Evolutionary conservation across 805 yeast species (phyloP), one percentile per base, ranked within the genome.

Genomic region (Cyberlindnera japonica): DNA sequence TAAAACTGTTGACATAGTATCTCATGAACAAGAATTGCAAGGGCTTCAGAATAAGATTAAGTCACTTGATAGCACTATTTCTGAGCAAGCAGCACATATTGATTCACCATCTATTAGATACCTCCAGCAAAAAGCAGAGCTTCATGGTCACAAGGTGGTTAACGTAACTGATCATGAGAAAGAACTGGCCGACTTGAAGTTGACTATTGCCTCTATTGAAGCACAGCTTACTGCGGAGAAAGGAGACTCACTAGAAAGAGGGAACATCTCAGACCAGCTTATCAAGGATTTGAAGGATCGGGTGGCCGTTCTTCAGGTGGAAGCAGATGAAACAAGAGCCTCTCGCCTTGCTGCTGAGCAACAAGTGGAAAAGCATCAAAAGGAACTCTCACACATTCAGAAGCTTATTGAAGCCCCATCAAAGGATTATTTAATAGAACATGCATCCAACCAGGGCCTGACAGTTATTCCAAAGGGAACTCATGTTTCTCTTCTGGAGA

Each of bases 91-190:
- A 5, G 13, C 11, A 13, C 18, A n/a, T 8, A 7, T 20, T 10
- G 16, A 15, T 5, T 15, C 19, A 13, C 75, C 77, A 9, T 53
- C 64, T 8, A 47, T 55, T 6, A 63, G 54, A 2, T 55, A 54
- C 34, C 37, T 65, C 19, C 44, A 44, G 19, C 45, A 49, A 10
- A 60, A 60, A 23, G 39, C 34, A 3, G 28, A 22, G 15, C 7
- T 22, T 6, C 33, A 23, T 36, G 39, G 39, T 9, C 29, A 28
- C 27, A 36, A 18, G 24, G 39, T n/a, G 4, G 23, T 36, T 22
- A 23, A 36, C 10, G 21, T 26, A n/a, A 9, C 25, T 5, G 25
- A 11, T 13, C 27, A 35, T 20, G 33, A 27, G 13, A 25, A 37
- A 4, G 16, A 22, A 24, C 3, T 26, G 0, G 13, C 34, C 3